These are phyloP conservation scores for Calonectria multiphialidica DNA, from an alignment of 2,329 filamentous ascomycete genomes.

Conservation along the genomic window DNA sequence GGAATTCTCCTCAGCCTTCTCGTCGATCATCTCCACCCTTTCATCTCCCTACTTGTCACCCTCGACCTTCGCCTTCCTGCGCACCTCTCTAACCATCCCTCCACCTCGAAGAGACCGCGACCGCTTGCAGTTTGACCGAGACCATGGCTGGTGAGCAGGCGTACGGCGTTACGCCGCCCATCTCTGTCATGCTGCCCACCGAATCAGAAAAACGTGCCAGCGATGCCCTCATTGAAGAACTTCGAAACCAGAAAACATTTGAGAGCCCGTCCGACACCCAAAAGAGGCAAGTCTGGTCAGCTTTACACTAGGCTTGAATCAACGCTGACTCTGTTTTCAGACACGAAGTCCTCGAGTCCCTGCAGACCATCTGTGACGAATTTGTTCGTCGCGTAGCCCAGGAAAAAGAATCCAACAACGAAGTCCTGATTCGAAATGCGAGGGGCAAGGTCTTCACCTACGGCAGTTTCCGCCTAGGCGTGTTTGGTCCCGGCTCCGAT, in stretches of 20 bases:
- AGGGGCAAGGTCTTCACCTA: conserved; percentile 96
- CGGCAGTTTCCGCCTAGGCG: conserved; percentile 93
- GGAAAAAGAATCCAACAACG: conserved; percentile 77
- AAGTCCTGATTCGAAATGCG: conserved; percentile 83
- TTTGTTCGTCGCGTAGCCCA: conserved; percentile 87
- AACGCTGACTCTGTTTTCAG: conserved; percentile 55
- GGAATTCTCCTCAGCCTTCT: conserved; percentile 4
- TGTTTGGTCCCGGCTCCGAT: conserved; percentile 95
- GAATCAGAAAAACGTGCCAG: conserved; percentile 82
- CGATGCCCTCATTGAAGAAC: conserved; percentile 83
- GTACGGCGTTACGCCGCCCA: conserved; percentile 83
- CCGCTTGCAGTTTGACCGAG: conserved; percentile 3
- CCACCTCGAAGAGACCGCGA: conserved; percentile 13
- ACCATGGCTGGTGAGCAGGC: conserved; percentile 54
- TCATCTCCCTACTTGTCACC: neutral
- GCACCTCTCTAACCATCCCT: neutral
- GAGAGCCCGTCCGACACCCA: conserved; percentile 86
- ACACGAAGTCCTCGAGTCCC: conserved; percentile 77
- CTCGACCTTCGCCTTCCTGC: neutral
- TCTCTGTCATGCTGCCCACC: conserved; percentile 83
- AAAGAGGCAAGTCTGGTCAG: conserved; percentile 71
- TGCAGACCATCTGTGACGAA: conserved; percentile 85
- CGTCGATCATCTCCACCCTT: conserved; percentile 4
- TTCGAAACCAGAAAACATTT: conserved; percentile 92
- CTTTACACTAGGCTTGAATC: neutral